These are phyloP conservation scores for Fraxinus anomala DNA, from an alignment of 257 asterid genomes.

Conservation along the genomic window DNA sequence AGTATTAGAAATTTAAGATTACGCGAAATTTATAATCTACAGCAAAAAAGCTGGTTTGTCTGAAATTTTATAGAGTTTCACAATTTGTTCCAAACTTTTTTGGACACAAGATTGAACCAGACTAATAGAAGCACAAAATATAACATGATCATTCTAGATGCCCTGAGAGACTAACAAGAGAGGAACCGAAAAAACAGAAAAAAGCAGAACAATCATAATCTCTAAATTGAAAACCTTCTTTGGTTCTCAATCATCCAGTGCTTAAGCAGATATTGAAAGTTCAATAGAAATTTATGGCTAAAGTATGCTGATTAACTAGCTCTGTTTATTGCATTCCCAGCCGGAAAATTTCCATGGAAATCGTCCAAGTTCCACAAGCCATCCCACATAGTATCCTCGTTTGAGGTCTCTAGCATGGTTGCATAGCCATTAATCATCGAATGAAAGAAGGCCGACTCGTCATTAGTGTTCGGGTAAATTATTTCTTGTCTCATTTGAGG, in stretches of 20 bases:
- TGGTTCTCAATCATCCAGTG: conserved; percentile 28
- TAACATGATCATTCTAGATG: conserved; percentile 13
- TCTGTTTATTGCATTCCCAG: conserved; percentile 27
- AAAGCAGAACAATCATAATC: conserved; percentile 14
- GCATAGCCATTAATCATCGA: conserved; percentile 43
- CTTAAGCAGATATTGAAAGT: neutral
- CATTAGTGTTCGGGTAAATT: conserved; percentile 14
- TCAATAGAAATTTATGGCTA: conserved; percentile 32
- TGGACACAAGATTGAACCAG: conserved; percentile 9
- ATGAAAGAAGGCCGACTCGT: conserved; percentile 33
- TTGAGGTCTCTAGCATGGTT: conserved; percentile 37
- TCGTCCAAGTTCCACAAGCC: conserved; percentile 76
- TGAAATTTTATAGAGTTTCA: neutral
- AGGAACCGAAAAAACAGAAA: neutral
- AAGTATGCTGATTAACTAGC: conserved; percentile 30
- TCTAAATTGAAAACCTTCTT: conserved; percentile 34
- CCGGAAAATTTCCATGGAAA: conserved; percentile 38
- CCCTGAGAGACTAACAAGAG: conserved; percentile 9
- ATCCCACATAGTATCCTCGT: conserved; percentile 60
- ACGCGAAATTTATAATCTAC: neutral
- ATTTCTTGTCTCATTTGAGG: conserved; percentile 47
- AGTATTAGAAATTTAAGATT: neutral
- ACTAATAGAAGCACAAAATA: neutral
- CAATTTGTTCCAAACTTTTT: neutral
- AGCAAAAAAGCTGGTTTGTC: neutral